Conservation (phyloP, 2,329 filamentous ascomycete genomes). For the Phaeosphaeria sp. region DNA sequence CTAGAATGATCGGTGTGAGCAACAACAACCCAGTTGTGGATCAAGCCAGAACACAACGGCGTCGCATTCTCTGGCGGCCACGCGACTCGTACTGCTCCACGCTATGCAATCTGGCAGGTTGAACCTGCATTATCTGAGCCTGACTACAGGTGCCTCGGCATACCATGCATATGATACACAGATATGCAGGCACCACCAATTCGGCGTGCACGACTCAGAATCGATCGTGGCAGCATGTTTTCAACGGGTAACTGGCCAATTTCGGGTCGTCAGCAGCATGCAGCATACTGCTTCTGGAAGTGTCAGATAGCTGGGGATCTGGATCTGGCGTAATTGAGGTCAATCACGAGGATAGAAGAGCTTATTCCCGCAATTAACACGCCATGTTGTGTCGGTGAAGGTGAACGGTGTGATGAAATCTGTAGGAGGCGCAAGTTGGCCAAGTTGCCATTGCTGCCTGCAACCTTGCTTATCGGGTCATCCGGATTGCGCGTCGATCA, state of each 20-base stretch:
- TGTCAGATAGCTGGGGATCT: neutral
- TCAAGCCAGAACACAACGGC: neutral
- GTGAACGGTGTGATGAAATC: conserved; percentile 20
- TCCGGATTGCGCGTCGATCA: conserved; percentile 15
- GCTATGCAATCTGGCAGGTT: neutral
- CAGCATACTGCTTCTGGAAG: conserved; percentile 2
- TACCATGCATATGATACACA: neutral
- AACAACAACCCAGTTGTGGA: neutral
- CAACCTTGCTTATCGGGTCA: conserved; percentile 21
- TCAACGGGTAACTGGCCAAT: neutral
- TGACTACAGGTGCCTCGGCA: neutral
- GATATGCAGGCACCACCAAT: conserved; percentile 12
- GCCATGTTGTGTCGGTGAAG: conserved; percentile 2
- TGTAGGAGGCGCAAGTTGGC: neutral
- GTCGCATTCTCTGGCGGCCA: neutral
- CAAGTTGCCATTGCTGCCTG: conserved; percentile 13
- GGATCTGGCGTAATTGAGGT: neutral
- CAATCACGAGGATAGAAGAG: conserved; percentile 4
- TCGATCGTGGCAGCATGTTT: neutral
- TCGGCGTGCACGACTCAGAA: neutral
- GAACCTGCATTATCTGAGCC: conserved; percentile 6
- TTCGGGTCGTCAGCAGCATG: conserved; percentile 2
- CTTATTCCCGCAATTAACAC: conserved; percentile 2
- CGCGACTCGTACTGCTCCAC: neutral
- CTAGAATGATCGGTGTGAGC: conserved; percentile 9